Base-by-base conservation (phyloP, 2,329 filamentous ascomycete species). In the Cercospora canescens region DNA sequence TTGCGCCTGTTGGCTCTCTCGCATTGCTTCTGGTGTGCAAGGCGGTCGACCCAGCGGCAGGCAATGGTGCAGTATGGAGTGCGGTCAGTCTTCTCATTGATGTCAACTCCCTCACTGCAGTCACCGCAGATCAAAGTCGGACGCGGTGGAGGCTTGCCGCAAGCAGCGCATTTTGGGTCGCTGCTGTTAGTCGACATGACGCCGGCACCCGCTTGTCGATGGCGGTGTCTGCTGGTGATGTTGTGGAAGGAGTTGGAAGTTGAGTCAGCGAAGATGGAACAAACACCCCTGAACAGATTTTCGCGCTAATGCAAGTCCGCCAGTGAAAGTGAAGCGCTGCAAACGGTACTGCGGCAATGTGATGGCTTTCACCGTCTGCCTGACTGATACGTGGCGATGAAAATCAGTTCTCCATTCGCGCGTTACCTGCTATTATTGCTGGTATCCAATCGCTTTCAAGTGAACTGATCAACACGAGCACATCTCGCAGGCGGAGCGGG, bases 1-100 rank as follows among this genome's bases (percentile, higher is more conserved):
- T 67, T 69, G 18, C 67, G 58, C 6, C 41, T 50, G 32, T 69
- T 69, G 14, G 34, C 52, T 28, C 24, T 11, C 1, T 41, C 28
- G 59, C 67, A 69, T 6, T 32, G 12, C 1, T 34, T 11, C 1
- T 16, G 28, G n/a, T 69, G 62, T 3, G 18, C 5, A 11, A 7
- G 9, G 4, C 2, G 11, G 30, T 63, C 3, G 4, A 21, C 7
- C 1, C 28, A 8, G 2, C 48, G 64, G 21, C 67, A 68, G 4
- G 1, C n/a, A 5, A 34, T 34, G 21, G 37, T 63, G 52, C 64
- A 67, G 32, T 65, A 69, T 1, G 24, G 26, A 5, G 52, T 60
- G 3, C 2, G 3, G 1, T 18, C 12, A 1, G 26, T 3, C 11
- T 4, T 3, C 12, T 39, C 61, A 8, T 64, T 9, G 6, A 6